phyloP scores from a whole-genome alignment of 768 basidiomycete species.

The Calocybe cyanea region DNA sequence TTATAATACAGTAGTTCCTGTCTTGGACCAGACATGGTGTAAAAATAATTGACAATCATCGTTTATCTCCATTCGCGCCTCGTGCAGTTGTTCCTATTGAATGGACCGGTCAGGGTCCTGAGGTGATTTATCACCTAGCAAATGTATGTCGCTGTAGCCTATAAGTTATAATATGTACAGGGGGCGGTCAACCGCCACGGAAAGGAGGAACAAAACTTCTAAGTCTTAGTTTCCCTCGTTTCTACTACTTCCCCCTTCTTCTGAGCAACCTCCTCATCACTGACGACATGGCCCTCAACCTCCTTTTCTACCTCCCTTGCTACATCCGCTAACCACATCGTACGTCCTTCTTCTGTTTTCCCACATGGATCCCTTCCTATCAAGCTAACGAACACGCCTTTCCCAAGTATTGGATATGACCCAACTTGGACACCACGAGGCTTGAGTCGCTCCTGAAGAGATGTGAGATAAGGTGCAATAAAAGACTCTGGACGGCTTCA shows the following conservation, averaged over 20 bases:
- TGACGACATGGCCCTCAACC: conserved; percentile 54
- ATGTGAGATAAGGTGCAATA: conserved; percentile 79
- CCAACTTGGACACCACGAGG: conserved; percentile 79
- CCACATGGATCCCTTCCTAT: conserved; percentile 47
- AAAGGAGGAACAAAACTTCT: neutral
- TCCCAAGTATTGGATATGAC: conserved; percentile 63
- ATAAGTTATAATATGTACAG: no score
- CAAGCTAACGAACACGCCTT: conserved; percentile 69
- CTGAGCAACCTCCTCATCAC: conserved; percentile 60
- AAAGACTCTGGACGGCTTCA: conserved; percentile 71
- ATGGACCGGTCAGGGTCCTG: no score
- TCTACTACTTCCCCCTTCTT: conserved; percentile 32
- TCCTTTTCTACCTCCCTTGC: conserved; percentile 61
- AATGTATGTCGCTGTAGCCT: no score
- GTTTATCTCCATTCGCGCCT: no score
- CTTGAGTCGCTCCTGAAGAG: conserved; percentile 68
- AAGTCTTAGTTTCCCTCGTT: conserved; percentile 3
- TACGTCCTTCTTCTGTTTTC: conserved; percentile 42
- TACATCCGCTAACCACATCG: conserved; percentile 47
- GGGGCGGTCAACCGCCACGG: neutral
- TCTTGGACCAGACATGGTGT: no score
- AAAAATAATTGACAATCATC: no score
- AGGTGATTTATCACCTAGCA: no score
- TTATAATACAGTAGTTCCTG: no score
- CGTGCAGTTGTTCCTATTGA: no score